Base-by-base conservation (phyloP, 352 stramenopile genomes). In the Phytophthora sansomeana region DNA sequence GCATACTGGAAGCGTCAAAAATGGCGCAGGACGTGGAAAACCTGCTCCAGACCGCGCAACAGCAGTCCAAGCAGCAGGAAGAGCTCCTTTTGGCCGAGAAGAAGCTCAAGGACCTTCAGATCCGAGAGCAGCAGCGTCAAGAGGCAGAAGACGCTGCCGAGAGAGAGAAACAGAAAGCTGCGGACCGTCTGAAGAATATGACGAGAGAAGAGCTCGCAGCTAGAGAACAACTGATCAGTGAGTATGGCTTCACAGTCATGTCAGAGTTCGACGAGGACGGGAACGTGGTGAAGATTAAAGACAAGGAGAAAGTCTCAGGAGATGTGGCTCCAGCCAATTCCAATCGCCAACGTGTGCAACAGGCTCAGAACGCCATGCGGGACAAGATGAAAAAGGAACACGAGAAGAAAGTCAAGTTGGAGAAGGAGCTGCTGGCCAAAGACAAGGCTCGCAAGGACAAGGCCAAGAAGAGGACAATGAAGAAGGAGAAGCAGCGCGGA, bases 241-340 rank as follows among this genome's bases (percentile, higher is more conserved):
- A 82, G 50, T 95, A 95, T 57, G 87, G 87, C 29, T 90, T 92
- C 61, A 90, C 80, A 11, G 74, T 82, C 32, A 81, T 92, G 59
- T 92, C 85, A 0, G 84, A 93, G 72, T 91, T 93, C 57, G 87
- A 95, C 55, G 87, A 95, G 64, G 83, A 93, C 13, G 87, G 85
- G 41, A 93, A 95, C 63, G 72, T 95, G 13, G 77, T 93, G 65
- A 87, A 91, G 71, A 85, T 78, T 17, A 81, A 78, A 47, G 81
- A 92, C 68, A 90, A 90, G 68, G 78, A 91, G 32, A 82, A 83
- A 51, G 64, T 64, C 5, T 30, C 56, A 1, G 71, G 69, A 16
- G 77, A 85, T n/a, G 47, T 58, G 10, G 63, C 74, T 0, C 69
- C 64, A 4, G 57, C 67, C 8, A 92, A 90, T 66, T 83, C 79